Percentiles rank a stretch among this genome's conserved stretches.
These are phyloP conservation scores for Daldinia decipiens DNA, from an alignment of 495 filamentous ascomycete genomes.

Conservation along the genomic window DNA sequence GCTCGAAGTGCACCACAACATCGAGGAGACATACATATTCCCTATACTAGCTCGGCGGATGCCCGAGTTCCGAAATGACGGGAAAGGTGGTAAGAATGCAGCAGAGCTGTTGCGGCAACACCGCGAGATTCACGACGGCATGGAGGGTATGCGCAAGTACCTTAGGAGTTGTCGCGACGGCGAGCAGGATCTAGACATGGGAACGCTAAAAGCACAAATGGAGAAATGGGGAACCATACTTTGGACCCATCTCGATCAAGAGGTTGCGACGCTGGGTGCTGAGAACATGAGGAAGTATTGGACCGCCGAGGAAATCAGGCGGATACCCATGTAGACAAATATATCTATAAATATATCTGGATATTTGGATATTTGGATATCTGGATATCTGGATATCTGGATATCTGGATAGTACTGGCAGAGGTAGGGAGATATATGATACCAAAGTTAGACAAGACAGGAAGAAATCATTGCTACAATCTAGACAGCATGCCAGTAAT, in stretches of 20 bases:
- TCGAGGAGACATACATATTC: conserved; percentile 87
- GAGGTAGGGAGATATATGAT: too few species aligned
- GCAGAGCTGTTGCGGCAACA: conserved; percentile 81
- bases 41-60: conserved; percentile 80
- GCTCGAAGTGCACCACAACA: conserved; percentile 80
- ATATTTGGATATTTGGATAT: too few species aligned
- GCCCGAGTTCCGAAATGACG: conserved; percentile 73
- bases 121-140: conserved; percentile 78
- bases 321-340: conserved; percentile 69
- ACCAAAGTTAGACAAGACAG: too few species aligned
- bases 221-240: conserved; percentile 70
- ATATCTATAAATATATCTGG: too few species aligned
- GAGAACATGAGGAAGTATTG: conserved; percentile 92
- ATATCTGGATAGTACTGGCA: neutral
- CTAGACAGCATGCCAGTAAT: too few species aligned
- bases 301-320: conserved; percentile 77
- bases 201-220: conserved; percentile 75
- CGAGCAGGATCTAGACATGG: conserved; percentile 73
- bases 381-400: too few species aligned
- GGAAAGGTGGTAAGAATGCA: conserved; percentile 52
- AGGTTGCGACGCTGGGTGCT: conserved; percentile 74
- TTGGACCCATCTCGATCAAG: conserved; percentile 78
- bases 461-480: too few species aligned
- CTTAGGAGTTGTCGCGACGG: conserved; percentile 69
- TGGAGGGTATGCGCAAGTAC: conserved; percentile 78